Evolutionary conservation across 345 rosid genomes (phyloP).

Genomic region (Carallia brachiata): DNA sequence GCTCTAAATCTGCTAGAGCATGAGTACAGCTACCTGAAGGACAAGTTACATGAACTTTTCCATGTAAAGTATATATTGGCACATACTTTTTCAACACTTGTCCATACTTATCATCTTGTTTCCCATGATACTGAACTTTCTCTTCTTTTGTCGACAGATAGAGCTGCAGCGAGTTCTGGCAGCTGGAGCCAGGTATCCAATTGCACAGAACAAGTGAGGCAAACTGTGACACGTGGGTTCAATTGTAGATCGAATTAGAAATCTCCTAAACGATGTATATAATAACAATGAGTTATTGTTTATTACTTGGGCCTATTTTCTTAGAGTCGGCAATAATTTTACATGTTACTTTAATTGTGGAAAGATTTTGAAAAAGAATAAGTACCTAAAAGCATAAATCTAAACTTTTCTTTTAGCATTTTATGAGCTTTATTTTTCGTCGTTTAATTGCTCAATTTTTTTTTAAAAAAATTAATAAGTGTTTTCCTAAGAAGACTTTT

Average conservation of each 20-base stretch:
- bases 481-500: too few species aligned
- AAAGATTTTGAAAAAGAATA: too few species aligned
- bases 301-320: too few species aligned
- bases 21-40: slow-evolving; percentile 81
- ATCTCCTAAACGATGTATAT: too few species aligned
- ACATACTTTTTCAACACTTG: not conserved
- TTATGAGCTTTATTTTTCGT: too few species aligned
- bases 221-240: not conserved
- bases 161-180: slow-evolving; percentile 84
- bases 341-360: too few species aligned
- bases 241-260: not conserved
- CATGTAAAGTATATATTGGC: slow-evolving; percentile 42
- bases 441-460: too few species aligned
- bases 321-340: too few species aligned
- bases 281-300: too few species aligned
- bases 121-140: not conserved
- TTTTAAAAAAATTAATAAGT: too few species aligned
- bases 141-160: slow-evolving; percentile 41
- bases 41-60: slow-evolving; percentile 84
- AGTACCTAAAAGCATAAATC: too few species aligned
- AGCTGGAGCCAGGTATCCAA: slow-evolving; percentile 74
- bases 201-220: slow-evolving; percentile 30
- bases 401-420: too few species aligned
- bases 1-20: slow-evolving; percentile 79
- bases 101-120: not conserved